phyloP scores from a whole-genome alignment of 345 rosid species.

The Lepidium sativum region DNA sequence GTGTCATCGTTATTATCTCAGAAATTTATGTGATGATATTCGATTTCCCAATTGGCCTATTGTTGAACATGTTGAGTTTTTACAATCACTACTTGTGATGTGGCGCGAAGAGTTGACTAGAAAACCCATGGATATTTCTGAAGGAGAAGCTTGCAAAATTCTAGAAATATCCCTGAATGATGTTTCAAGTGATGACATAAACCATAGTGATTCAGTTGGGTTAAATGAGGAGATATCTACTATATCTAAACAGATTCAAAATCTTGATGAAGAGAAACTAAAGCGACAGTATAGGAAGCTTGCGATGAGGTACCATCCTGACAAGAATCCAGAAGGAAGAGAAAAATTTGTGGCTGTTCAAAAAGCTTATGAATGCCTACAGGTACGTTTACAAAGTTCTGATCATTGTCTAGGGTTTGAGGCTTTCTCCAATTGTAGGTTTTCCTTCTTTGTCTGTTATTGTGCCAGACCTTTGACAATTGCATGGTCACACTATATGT shows the following conservation, averaged over 20 bases:
- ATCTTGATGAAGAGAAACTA: conserved; percentile 96
- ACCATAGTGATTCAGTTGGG: conserved; percentile 33
- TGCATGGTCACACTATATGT: neutral
- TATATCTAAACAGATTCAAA: conserved; percentile 86
- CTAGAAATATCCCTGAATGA: conserved; percentile 84
- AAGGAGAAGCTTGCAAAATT: conserved; percentile 95
- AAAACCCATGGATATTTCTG: conserved; percentile 97
- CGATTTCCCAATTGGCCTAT: conserved; percentile 95
- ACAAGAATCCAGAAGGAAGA: conserved; percentile 98
- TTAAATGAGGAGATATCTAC: conserved; percentile 43
- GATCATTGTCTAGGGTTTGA: neutral
- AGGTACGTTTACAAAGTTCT: conserved; percentile 41
- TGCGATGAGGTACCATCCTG: conserved; percentile 99
- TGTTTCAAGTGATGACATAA: conserved; percentile 46
- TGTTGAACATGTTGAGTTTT: conserved; percentile 95
- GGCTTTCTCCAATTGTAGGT: neutral
- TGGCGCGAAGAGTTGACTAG: conserved; percentile 99
- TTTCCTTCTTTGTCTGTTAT: neutral
- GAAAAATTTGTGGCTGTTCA: conserved; percentile 97
- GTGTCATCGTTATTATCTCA: conserved; percentile 97
- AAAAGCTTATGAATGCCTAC: conserved; percentile 96
- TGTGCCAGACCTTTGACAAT: neutral
- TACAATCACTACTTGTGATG: conserved; percentile 93
- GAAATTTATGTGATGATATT: conserved; percentile 89
- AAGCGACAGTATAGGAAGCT: conserved; percentile 99